These are phyloP conservation scores for Aristolochia californica DNA, from an alignment of 164 flowering plant genomes.

Conservation along the genomic window DNA sequence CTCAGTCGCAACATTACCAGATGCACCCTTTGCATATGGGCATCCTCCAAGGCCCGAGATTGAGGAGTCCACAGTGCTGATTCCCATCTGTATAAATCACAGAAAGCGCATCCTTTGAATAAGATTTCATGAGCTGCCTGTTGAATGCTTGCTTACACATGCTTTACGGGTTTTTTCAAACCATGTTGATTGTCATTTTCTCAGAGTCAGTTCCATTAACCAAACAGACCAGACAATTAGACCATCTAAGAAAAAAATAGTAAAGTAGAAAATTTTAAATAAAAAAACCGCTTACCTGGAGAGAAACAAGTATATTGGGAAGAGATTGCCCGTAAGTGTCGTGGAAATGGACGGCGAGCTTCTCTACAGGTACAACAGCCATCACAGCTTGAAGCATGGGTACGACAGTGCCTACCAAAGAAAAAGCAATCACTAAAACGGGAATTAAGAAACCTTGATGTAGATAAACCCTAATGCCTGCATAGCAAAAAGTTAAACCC, in stretches of 20 bases:
- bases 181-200: too few species aligned
- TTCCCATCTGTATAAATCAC: slow-evolving; percentile 68
- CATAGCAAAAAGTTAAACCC: background rate
- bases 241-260: too few species aligned
- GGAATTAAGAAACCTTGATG: background rate
- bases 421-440: slow-evolving; percentile 3
- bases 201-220: too few species aligned
- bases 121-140: too few species aligned
- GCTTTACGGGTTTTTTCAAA: too few species aligned
- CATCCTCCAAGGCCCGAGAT: slow-evolving; percentile 98
- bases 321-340: slow-evolving; percentile 98
- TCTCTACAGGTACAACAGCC: slow-evolving; percentile 79
- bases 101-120: background rate
- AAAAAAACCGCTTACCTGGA: slow-evolving; percentile 45
- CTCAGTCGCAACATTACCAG: slow-evolving; percentile 97
- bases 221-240: too few species aligned
- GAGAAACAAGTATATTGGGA: slow-evolving; percentile 77
- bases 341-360: slow-evolving; percentile 97
- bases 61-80: slow-evolving; percentile 74
- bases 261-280: too few species aligned
- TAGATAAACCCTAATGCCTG: background rate
- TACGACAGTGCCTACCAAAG: slow-evolving; percentile 55
- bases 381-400: slow-evolving; percentile 97
- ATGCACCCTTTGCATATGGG: slow-evolving; percentile 97
- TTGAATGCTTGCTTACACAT: too few species aligned